phyloP scores from a whole-genome alignment of 139 green algal species.

The Tetradesmus obliquus region DNA sequence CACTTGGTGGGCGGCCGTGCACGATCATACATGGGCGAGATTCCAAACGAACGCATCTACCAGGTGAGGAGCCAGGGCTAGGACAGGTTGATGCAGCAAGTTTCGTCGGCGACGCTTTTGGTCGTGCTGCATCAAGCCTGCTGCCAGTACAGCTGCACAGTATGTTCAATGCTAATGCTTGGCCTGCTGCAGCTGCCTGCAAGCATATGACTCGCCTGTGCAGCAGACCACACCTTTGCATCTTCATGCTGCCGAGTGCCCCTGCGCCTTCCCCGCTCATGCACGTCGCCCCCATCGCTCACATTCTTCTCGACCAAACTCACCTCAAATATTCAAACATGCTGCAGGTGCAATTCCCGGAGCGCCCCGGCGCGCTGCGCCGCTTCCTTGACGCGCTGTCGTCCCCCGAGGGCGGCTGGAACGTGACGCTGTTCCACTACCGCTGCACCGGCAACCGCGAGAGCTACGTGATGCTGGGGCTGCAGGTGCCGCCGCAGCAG shows the following conservation, averaged over 20 bases:
- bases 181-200: too few relatives aligned
- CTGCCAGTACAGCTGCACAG: too few relatives aligned
- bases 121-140: not conserved
- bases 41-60: conserved; percentile 86
- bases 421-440: conserved; percentile 99
- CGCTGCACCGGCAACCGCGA: conserved; percentile 83
- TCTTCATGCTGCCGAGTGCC: too few relatives aligned
- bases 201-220: too few relatives aligned
- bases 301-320: too few relatives aligned
- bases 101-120: not conserved
- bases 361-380: conserved; percentile 87
- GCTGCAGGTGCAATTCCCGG: conserved; percentile 82
- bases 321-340: too few relatives aligned
- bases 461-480: conserved; percentile 83
- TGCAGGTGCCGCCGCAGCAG: conserved; percentile 71
- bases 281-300: too few relatives aligned
- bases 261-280: too few relatives aligned
- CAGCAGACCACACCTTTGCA: too few relatives aligned
- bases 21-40: conserved; percentile 72
- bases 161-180: too few relatives aligned
- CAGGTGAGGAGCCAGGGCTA: conserved; percentile 48
- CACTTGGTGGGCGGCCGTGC: conserved; percentile 90
- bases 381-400: conserved; percentile 86
- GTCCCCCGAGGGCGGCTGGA: conserved; percentile 72
- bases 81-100: not conserved